Percentiles rank a stretch among this genome's conserved stretches.
These are phyloP conservation scores for Backusella mclennaniae DNA, from an alignment of 192 early-diverging fungal species.

Conservation along the genomic window DNA sequence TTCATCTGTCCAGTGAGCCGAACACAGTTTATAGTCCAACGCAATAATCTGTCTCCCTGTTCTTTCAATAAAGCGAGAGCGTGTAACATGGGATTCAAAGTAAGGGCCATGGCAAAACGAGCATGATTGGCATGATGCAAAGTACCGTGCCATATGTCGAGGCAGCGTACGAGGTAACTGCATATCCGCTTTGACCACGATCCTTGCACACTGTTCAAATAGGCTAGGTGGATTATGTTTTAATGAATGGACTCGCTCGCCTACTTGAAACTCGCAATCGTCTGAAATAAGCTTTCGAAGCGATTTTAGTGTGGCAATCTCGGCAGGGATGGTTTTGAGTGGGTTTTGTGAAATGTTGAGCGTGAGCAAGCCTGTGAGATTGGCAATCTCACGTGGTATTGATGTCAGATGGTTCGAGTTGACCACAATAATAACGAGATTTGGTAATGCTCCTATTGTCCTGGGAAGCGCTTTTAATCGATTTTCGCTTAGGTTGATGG, in stretches of 20 bases:
- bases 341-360: conserved; percentile 71
- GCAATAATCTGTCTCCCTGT: conserved; percentile 46
- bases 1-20: conserved; percentile 74
- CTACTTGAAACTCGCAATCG: conserved; percentile 48
- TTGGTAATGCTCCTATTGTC: conserved; percentile 57
- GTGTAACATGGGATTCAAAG: conserved; percentile 59
- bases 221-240: conserved; percentile 58
- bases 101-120: conserved; percentile 80
- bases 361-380: conserved; percentile 56
- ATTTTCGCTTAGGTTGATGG: conserved; percentile 67
- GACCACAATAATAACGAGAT: conserved; percentile 62
- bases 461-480: conserved; percentile 58
- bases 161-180: conserved; percentile 49
- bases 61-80: conserved; percentile 65
- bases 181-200: conserved; percentile 60
- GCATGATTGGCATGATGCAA: conserved; percentile 59
- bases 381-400: conserved; percentile 66
- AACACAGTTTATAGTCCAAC: conserved; percentile 70
- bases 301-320: conserved; percentile 65
- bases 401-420: conserved; percentile 60
- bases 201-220: conserved; percentile 74
- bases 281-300: conserved; percentile 60
- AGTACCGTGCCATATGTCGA: conserved; percentile 64
- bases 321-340: conserved; percentile 65
- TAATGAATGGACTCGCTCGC: conserved; percentile 30